phyloP scores from a whole-genome alignment of 2,329 filamentous ascomycete species.

The Teratosphaeria zuluensis region DNA sequence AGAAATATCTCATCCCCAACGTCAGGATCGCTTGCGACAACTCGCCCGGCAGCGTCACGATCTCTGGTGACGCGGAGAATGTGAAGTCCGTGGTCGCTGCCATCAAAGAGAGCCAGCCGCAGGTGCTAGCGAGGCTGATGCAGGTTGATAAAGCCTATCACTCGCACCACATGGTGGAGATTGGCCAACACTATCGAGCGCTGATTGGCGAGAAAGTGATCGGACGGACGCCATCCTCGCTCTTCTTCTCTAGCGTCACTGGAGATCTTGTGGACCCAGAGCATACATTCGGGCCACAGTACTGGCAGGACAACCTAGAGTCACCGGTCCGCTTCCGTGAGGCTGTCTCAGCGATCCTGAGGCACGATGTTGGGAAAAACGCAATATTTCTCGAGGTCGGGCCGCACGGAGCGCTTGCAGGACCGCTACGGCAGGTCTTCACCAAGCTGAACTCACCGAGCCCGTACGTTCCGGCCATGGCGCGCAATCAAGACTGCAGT shows the following conservation, averaged over 20 bases:
- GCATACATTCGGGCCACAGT: slow-evolving; percentile 16
- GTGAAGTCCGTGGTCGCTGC: slow-evolving; percentile 24
- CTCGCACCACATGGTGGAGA: slow-evolving; percentile 25
- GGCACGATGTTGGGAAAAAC: neutral
- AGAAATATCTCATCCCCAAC: neutral
- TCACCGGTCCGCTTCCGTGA: slow-evolving; percentile 36
- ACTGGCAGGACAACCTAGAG: slow-evolving; percentile 40
- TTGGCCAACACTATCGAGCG: slow-evolving; percentile 6
- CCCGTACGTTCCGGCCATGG: neutral
- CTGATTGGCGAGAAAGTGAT: slow-evolving; percentile 1
- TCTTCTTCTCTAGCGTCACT: slow-evolving; percentile 7
- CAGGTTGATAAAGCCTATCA: slow-evolving; percentile 36
- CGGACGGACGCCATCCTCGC: neutral
- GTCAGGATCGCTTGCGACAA: slow-evolving; percentile 23
- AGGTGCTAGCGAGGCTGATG: slow-evolving; percentile 30
- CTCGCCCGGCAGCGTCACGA: slow-evolving; percentile 32
- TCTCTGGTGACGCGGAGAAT: slow-evolving; percentile 34
- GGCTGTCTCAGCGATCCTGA: slow-evolving; percentile 17
- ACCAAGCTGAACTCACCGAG: neutral
- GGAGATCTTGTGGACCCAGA: neutral
- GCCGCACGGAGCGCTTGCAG: neutral
- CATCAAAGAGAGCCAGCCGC: slow-evolving; percentile 21
- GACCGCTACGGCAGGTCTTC: neutral
- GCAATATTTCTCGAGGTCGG: neutral
- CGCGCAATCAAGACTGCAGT: neutral